Evolutionary conservation across 1,139 yeast species (phyloP), one percentile per base, ranked within the genome.

Genomic region (Yamadazyma sp.): DNA sequence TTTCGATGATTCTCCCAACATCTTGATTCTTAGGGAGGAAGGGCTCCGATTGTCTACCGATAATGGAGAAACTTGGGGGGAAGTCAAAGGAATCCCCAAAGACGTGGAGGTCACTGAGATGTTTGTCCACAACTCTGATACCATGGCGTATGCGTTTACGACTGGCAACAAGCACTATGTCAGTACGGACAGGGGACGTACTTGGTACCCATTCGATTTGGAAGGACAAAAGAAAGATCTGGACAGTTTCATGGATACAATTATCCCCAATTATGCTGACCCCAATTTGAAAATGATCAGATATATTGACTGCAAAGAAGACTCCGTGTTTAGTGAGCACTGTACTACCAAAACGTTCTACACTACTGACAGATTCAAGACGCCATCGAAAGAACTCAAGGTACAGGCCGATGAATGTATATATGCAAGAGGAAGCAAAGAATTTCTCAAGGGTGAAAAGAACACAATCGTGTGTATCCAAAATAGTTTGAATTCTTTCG

Each of bases 31-130:
- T 5, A 20, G 8, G 5, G 55, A 59, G 0, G 37, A 44, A 0
- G 41, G 47, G 4, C 56, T 81, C 2, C 61, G 47, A 29, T 50
- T 74, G 8, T 81, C 91, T 0, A 62, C 56, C 12, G 75, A 85
- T 53, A 79, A 81, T 48, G 94, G 94, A 6, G 66, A 56, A 15
- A 54, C 66, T 0, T 86, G 87, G 83, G 48, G 58, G 1, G 48
- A 50, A 11, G 58, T 75, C 2, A 51, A 59, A 26, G 68, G 55
- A 2, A 36, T 63, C 12, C 41, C 61, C 45, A 60, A 58, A n/a
- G 51, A 53, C 5, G 33, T 37, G 4, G 54, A 71, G 1, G 41
- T 55, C 0, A 40, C 7, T n/a, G 42, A 3, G 41, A 9, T n/a
- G 12, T 81, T 18, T 55, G 65, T 74, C 33, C 85, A 79, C 53